phyloP scores from a whole-genome alignment of 1,139 yeast genomes.

The Lodderomyces theae region DNA sequence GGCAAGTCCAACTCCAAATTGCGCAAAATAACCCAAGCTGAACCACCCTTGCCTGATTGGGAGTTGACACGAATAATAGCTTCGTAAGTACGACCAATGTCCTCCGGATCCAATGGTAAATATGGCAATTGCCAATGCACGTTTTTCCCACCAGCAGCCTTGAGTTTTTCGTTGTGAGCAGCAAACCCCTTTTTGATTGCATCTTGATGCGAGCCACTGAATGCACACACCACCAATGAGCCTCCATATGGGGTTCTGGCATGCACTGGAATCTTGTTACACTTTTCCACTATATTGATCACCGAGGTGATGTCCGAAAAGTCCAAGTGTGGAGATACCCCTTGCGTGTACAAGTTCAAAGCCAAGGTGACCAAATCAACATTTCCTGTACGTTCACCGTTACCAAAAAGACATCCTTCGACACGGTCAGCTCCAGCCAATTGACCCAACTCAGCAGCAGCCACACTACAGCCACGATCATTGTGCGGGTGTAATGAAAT shows the following conservation, averaged over 20 bases:
- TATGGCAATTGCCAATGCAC: slow-evolving; percentile 86
- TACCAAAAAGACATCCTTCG: slow-evolving; percentile 96
- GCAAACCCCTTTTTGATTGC: slow-evolving; percentile 97
- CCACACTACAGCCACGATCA: slow-evolving; percentile 97
- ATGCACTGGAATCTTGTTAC: slow-evolving; percentile 92
- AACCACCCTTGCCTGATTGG: slow-evolving; percentile 98
- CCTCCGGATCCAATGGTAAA: slow-evolving; percentile 93
- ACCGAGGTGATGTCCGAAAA: slow-evolving; percentile 79
- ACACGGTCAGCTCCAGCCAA: slow-evolving; percentile 97
- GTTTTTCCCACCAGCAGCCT: slow-evolving; percentile 23
- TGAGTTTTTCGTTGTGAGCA: slow-evolving; percentile 20
- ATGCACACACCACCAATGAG: slow-evolving; percentile 92
- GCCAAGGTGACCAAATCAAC: slow-evolving; percentile 94
- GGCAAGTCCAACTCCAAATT: slow-evolving; percentile 90
- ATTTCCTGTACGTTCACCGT: slow-evolving; percentile 98
- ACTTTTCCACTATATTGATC: slow-evolving; percentile 84
- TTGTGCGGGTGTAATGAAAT: slow-evolving; percentile 94
- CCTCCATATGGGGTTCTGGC: slow-evolving; percentile 98
- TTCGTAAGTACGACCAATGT: slow-evolving; percentile 94
- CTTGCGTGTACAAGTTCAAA: slow-evolving; percentile 90
- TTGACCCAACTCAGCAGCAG: slow-evolving; percentile 92
- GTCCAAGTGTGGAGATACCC: slow-evolving; percentile 81
- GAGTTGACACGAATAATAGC: slow-evolving; percentile 97
- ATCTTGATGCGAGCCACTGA: slow-evolving; percentile 96
- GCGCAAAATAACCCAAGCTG: slow-evolving; percentile 93